Base-by-base conservation (phyloP, 1,284 basidiomycete species). In the Irpex sp. region DNA sequence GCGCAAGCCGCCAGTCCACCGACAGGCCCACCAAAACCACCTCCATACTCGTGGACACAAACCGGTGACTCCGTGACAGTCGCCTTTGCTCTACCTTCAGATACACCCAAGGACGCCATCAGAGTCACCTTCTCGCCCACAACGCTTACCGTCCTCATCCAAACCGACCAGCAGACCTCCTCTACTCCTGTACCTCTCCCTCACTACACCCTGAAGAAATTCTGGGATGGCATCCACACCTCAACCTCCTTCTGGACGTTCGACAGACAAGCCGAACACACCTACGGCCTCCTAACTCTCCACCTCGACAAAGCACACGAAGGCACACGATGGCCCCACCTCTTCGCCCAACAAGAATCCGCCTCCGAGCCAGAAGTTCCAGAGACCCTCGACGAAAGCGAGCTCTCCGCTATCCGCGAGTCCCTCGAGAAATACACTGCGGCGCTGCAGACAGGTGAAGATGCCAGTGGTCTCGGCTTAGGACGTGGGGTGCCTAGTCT, bases 31-130 rank as follows among this genome's bases (percentile, higher is more conserved):
- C 60, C 69, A 6, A 83, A 79, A 64, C 88, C 85, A 5, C 84
- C 84, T 18, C 89, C 92, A 0, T 97, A 94, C 73, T 91, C 91
- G 0, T 98, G 96, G 96, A 92, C 87, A 0, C 96, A 98, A 71
- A 89, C 90, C 3, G 72, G 83, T 2, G 91, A 94, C 69, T 86
- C 89, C 0, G 77, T 98, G 47, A 94, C 92, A 0, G 73, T 98
- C 61, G 88, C 86, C 0, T 88, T 98, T 67, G 85, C 91, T 1
- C 80, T 98, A 2, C 93, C 93, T 0, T 81, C 87, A 0, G 80
- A 77, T 60, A 91, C 86, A 0, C 73, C 80, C 2, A 88, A 85
- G 61, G 78, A 80, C 18, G 79, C 81, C 56, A 90, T 96, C 69
- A 80, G 79, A 57, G 82, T 94, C 37, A 73, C 76, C 0, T 87